phyloP scores from a whole-genome alignment of 768 basidiomycete species.

The Leccinum imitatum region DNA sequence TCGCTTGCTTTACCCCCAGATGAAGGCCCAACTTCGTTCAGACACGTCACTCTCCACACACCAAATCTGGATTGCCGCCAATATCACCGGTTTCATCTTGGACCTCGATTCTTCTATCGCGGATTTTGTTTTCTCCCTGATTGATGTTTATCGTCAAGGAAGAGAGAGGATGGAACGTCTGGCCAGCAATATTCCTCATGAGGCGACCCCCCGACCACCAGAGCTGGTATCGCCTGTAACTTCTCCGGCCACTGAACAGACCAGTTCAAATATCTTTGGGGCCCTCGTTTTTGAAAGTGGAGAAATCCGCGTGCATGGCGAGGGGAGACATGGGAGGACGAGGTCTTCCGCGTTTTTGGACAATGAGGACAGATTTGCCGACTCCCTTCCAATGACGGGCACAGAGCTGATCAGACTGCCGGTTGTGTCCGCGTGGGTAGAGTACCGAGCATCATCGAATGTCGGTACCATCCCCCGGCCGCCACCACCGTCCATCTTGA shows the following conservation, averaged over 20 bases:
- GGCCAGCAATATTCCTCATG: constrained; percentile 52
- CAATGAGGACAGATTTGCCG: constrained; percentile 55
- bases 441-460: constrained; percentile 63
- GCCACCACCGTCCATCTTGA: constrained; percentile 56
- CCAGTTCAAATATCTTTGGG: constrained; percentile 60
- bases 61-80: too few species aligned
- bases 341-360: constrained; percentile 39
- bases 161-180: constrained; percentile 73
- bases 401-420: constrained; percentile 74
- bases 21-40: too few species aligned
- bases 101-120: too few species aligned
- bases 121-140: too few species aligned
- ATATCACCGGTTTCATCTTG: too few species aligned
- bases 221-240: constrained; percentile 7
- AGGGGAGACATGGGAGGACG: constrained; percentile 40
- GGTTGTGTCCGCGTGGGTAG: constrained; percentile 76
- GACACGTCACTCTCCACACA: too few species aligned
- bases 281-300: constrained; percentile 84
- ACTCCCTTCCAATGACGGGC: constrained; percentile 45
- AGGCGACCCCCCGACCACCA: not conserved
- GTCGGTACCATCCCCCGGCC: constrained; percentile 37
- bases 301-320: constrained; percentile 71
- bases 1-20: too few species aligned
- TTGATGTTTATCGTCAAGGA: constrained; percentile 65
- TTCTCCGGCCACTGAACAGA: constrained; percentile 24